phyloP scores from a whole-genome alignment of 805 yeast genomes.

The Kazachstania africana region DNA sequence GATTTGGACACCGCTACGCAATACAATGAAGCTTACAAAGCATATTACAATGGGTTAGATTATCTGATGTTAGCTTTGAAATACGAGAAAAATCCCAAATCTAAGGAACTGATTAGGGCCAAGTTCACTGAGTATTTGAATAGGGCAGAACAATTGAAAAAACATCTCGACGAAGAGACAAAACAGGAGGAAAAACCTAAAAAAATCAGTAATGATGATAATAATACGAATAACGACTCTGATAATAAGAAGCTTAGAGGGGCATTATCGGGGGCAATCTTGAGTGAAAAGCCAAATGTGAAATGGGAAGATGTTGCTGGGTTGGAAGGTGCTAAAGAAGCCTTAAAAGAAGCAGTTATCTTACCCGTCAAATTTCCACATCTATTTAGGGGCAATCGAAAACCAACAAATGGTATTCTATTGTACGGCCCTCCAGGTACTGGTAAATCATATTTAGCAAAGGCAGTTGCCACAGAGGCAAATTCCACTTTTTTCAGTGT shows the following conservation, averaged over 20 bases:
- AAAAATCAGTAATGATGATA: constrained; percentile 42
- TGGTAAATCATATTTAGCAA: constrained; percentile 92
- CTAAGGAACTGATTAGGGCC: constrained; percentile 78
- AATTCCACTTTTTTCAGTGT: constrained; percentile 94
- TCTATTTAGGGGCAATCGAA: constrained; percentile 84
- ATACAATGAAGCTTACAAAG: constrained; percentile 88
- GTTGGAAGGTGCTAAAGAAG: constrained; percentile 87
- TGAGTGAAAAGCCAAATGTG: constrained; percentile 85
- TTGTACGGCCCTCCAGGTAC: constrained; percentile 95
- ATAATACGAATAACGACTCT: constrained; percentile 49
- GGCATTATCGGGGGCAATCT: constrained; percentile 83
- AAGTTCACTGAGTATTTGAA: constrained; percentile 85
- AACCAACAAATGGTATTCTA: constrained; percentile 83
- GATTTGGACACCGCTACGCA: constrained; percentile 84
- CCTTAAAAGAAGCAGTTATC: constrained; percentile 93
- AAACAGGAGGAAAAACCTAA: constrained; percentile 28
- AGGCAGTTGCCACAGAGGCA: constrained; percentile 98
- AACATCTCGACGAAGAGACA: constrained; percentile 61
- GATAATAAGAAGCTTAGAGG: constrained; percentile 85
- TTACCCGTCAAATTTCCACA: constrained; percentile 95
- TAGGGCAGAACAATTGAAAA: constrained; percentile 89
- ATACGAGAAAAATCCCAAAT: constrained; percentile 82
- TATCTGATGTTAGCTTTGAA: constrained; percentile 92
- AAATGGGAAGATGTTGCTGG: constrained; percentile 96
- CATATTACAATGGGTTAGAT: constrained; percentile 86